phyloP scores from a whole-genome alignment of 169 alveolate genomes.

The Plasmodium fragile region DNA sequence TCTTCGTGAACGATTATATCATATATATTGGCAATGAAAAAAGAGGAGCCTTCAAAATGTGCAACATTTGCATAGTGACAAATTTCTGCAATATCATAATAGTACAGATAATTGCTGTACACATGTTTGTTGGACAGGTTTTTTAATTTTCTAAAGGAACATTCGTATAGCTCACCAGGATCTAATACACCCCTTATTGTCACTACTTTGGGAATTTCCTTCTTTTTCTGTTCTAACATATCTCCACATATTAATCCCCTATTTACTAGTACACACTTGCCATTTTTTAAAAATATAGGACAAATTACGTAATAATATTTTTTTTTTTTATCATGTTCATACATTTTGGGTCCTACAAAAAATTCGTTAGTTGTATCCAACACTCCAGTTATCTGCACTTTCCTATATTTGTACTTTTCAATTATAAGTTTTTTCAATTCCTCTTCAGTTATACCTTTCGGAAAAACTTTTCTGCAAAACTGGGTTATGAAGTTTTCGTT shows the following conservation, averaged over 20 bases:
- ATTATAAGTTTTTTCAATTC: constrained; percentile 58
- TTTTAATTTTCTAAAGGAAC: constrained; percentile 32
- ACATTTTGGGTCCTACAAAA: constrained; percentile 88
- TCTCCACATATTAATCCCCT: constrained; percentile 85
- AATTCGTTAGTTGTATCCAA: constrained; percentile 85
- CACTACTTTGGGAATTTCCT: constrained; percentile 85
- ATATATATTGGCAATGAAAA: constrained; percentile 83
- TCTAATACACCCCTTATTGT: constrained; percentile 89
- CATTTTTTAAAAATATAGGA: constrained; percentile 88
- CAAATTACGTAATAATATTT: constrained; percentile 82
- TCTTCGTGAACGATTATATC: constrained; percentile 89
- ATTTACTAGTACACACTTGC: constrained; percentile 86
- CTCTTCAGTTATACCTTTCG: constrained; percentile 49
- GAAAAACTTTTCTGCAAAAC: constrained; percentile 25
- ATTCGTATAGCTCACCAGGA: constrained; percentile 85
- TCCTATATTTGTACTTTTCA: constrained; percentile 76
- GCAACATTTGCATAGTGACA: constrained; percentile 79
- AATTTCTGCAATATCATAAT: constrained; percentile 82
- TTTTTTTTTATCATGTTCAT: constrained; percentile 74
- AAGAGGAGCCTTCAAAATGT: constrained; percentile 71
- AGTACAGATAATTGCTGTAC: constrained; percentile 78
- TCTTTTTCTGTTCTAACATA: constrained; percentile 69
- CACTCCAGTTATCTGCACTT: constrained; percentile 85
- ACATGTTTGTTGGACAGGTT: constrained; percentile 65
- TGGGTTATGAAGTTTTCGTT: constrained; percentile 36